These are phyloP conservation scores for Salvia rosmarinus DNA, from an alignment of 257 asterid species.

Conservation along the genomic window DNA sequence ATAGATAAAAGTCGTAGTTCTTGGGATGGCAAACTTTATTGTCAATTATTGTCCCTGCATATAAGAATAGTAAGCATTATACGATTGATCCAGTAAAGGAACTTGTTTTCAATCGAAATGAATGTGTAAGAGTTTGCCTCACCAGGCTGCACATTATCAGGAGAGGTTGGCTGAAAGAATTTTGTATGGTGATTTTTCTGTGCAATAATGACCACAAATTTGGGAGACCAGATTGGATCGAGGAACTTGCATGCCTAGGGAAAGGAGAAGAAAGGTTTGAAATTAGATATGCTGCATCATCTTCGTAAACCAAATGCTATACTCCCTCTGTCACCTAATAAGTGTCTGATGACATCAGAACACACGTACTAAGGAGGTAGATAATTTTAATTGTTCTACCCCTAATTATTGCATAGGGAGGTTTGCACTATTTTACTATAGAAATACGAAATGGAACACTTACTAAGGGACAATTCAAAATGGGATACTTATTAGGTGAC, in stretches of 20 bases:
- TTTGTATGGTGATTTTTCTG: constrained; percentile 88
- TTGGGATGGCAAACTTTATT: constrained; percentile 72
- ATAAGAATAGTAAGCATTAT: not conserved
- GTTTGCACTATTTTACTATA: no score
- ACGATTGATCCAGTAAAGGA: not conserved
- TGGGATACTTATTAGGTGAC: no score
- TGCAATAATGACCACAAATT: constrained; percentile 73
- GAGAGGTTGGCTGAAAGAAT: constrained; percentile 68
- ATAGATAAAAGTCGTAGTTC: constrained; percentile 75
- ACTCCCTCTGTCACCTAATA: no score
- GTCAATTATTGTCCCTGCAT: constrained; percentile 76
- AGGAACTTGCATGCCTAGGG: constrained; percentile 77
- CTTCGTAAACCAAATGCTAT: not conserved
- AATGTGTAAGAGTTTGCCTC: not conserved
- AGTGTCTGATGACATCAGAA: no score
- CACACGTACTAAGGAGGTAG: no score
- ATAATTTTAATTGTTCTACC: no score
- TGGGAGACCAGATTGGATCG: constrained; percentile 72
- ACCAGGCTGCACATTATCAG: constrained; percentile 89
- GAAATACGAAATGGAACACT: no score
- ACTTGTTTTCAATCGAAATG: not conserved
- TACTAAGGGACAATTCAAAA: no score
- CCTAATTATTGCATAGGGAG: no score
- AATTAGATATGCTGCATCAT: not conserved
- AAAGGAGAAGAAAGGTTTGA: not conserved